phyloP scores from a whole-genome alignment of 2,329 filamentous ascomycete species.

The Arthroderma sp. region DNA sequence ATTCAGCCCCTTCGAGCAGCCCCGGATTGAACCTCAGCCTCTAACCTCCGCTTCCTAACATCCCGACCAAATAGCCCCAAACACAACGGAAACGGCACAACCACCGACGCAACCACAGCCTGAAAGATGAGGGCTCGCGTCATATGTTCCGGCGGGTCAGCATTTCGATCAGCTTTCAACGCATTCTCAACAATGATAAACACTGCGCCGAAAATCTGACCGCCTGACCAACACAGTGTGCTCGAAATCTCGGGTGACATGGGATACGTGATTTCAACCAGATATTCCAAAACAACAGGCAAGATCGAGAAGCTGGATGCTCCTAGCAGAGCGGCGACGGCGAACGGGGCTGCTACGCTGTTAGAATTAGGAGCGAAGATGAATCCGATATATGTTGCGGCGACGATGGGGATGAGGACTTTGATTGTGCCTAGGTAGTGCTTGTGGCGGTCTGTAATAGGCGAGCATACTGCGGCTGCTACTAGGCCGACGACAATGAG shows the following conservation, averaged over 20 bases:
- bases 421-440: slow-evolving; percentile 62
- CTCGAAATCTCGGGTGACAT: slow-evolving; percentile 74
- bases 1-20: too few relatives aligned
- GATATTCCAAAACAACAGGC: slow-evolving; percentile 72
- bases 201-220: slow-evolving; percentile 70
- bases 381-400: slow-evolving; percentile 59
- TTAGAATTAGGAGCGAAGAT: slow-evolving; percentile 61
- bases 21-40: slow-evolving; percentile 20
- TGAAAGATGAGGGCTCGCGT: slow-evolving; percentile 63
- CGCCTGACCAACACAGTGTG: slow-evolving; percentile 72
- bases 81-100: slow-evolving; percentile 53
- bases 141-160: slow-evolving; percentile 57
- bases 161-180: slow-evolving; percentile 41
- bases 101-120: slow-evolving; percentile 53
- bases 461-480: slow-evolving; percentile 59
- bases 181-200: slow-evolving; percentile 77
- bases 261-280: slow-evolving; percentile 78
- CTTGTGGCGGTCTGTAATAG: slow-evolving; percentile 76
- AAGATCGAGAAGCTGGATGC: slow-evolving; percentile 68
- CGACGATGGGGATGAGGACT: slow-evolving; percentile 60
- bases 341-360: slow-evolving; percentile 47
- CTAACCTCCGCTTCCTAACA: slow-evolving; percentile 27
- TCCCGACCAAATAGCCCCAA: slow-evolving; percentile 55
- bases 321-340: slow-evolving; percentile 63
- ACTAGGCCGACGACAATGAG: slow-evolving; percentile 82